Base-by-base conservation (phyloP, 495 filamentous ascomycete genomes). In the Penicillium riverlandense region DNA sequence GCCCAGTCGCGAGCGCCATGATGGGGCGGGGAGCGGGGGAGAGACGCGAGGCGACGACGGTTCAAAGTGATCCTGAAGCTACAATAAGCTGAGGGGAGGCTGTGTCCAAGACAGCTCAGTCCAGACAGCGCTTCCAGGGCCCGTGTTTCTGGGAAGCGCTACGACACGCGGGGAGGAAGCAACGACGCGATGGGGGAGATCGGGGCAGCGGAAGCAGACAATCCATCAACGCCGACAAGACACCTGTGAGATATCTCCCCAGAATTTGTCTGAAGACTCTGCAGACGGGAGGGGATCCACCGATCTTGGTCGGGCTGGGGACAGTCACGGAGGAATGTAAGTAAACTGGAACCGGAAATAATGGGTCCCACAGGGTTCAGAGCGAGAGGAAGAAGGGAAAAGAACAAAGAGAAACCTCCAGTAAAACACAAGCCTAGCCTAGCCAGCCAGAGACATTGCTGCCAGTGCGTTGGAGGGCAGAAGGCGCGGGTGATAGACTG, bases 1-100 rank as follows among this genome's bases (percentile, higher is more conserved):
- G 74, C 50, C 74, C 79, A 29, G 77, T 77, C 14, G 66, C 69
- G 7, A 86, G 82, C 44, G 86, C 77, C 89, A 94, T 94, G 59
- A 48, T 76, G 54, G 49, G 31, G 48, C 40, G 47, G 38, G 40
- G 40, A 34, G 35, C 43, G 47, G 37, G 35, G 27, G 30, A 27
- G 29, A 42, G 48, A 37, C 41, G 43, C 31, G 30, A 43, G 27
- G 22, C 27, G 11, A 29, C 12, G 37, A 16, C 2, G 22, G 22
- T 2, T 22, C 22, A 22, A 22, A 22, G 22, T 22, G 22, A 22
- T 22, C 22, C 22, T 0, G 22, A 22, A 22, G 22, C 2, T 22
- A 3, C 2, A 22, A 22, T 22, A 22, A 22, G 22, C 22, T 22
- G 22, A 22, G 2, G 0, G 22, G 22, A 22, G 22, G 22, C 6